Conservation (phyloP, 176 grass and related monocot genomes). For the Ensete ventricosum region DNA sequence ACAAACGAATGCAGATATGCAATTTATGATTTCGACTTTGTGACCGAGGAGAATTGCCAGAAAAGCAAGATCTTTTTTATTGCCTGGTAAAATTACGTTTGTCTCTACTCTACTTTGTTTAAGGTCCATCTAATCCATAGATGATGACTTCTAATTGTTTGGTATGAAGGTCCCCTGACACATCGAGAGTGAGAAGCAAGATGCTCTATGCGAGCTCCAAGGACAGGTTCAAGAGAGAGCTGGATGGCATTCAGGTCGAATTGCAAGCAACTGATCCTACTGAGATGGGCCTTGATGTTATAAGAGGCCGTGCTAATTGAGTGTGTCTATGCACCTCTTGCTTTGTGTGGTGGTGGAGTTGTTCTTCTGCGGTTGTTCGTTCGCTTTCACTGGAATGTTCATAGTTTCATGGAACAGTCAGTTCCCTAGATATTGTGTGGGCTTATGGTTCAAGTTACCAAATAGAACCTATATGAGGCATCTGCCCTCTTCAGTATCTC, state of each 20-base stretch:
- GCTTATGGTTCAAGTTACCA: background rate
- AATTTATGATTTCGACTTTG: constrained; percentile 9
- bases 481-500: background rate
- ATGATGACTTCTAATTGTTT: background rate
- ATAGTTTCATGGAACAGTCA: constrained; percentile 3
- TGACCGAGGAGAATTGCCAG: constrained; percentile 9
- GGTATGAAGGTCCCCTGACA: constrained; percentile 4
- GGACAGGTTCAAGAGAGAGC: constrained; percentile 9
- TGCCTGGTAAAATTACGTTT: background rate
- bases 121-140: background rate
- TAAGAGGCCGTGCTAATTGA: constrained; percentile 5
- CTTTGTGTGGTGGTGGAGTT: background rate
- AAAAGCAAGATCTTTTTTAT: constrained; percentile 14
- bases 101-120: too few species aligned
- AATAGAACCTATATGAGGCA: constrained; percentile 1
- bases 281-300: constrained; percentile 9
- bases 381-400: background rate
- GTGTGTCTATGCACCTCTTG: background rate
- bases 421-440: constrained; percentile 7
- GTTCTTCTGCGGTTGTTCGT: background rate
- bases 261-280: constrained; percentile 7
- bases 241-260: constrained; percentile 5
- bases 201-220: constrained; percentile 12
- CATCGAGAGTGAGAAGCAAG: constrained; percentile 8
- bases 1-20: constrained; percentile 4